Conservation (phyloP, 441 rosid genomes). For the Erodium moschatum region DNA sequence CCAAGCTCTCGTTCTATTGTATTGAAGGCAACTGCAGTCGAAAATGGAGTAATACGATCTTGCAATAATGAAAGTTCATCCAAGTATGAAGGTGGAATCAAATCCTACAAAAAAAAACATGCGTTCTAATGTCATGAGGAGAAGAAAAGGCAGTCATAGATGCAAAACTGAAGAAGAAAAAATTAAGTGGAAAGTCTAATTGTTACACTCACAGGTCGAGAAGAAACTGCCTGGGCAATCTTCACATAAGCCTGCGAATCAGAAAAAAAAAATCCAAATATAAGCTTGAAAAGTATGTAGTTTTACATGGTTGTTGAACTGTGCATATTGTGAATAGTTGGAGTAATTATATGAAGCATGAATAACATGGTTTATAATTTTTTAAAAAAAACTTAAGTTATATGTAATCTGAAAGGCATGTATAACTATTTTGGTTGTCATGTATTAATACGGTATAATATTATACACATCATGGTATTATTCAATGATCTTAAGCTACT, state of each 20-base stretch:
- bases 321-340: too few species aligned
- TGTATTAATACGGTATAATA: too few species aligned
- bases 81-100: slow-evolving; percentile 73
- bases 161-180: too few species aligned
- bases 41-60: slow-evolving; percentile 84
- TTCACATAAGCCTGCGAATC: slow-evolving; percentile 66
- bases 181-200: too few species aligned
- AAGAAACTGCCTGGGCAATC: slow-evolving; percentile 88
- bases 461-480: too few species aligned
- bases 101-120: slow-evolving; percentile 40
- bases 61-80: slow-evolving; percentile 80
- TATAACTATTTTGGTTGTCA: too few species aligned
- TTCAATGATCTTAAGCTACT: too few species aligned
- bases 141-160: neutral
- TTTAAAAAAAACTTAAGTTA: too few species aligned
- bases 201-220: slow-evolving; percentile 63
- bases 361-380: too few species aligned
- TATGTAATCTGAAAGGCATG: too few species aligned
- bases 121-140: neutral
- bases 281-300: slow-evolving; percentile 7
- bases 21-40: slow-evolving; percentile 62
- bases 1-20: slow-evolving; percentile 75
- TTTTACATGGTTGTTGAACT: neutral
- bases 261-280: slow-evolving; percentile 16
- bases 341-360: too few species aligned